Percentiles rank a stretch among this genome's conserved stretches.
Evolutionary conservation across 768 basidiomycete genomes (phyloP).

Genomic region (Cystofilobasidium bisporidii): DNA sequence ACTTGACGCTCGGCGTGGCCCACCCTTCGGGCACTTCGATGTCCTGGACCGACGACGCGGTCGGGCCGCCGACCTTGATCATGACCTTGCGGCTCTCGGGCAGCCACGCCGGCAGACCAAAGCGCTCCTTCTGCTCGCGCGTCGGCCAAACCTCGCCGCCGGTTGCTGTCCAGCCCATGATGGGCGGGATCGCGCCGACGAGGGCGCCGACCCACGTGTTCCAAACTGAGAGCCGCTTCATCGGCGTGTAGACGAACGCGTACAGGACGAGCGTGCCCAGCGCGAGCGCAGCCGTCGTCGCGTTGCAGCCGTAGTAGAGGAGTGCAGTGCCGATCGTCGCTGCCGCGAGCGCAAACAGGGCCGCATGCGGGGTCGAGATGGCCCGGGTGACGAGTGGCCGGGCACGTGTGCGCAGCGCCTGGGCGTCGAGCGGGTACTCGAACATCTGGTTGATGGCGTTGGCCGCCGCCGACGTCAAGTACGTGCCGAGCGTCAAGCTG

Average conservation of each 20-base stretch:
- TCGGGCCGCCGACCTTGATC: conserved; percentile 5
- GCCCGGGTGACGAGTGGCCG: conserved; percentile 76
- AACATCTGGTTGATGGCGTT: conserved; percentile 91
- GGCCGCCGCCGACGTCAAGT: conserved; percentile 82
- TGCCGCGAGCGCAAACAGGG: conserved; percentile 63
- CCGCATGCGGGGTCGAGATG: conserved; percentile 76
- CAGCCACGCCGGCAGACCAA: conserved; percentile 47
- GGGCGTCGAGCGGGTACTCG: conserved; percentile 91
- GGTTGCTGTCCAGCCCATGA: conserved; percentile 98
- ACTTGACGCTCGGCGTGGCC: conserved; percentile 6
- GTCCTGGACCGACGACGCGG: conserved; percentile 9
- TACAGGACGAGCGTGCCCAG: conserved; percentile 77
- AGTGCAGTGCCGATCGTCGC: conserved; percentile 69
- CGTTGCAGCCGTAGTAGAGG: conserved; percentile 73
- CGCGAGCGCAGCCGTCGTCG: conserved; percentile 73
- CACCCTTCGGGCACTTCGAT: conserved; percentile 24
- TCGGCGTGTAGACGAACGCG: conserved; percentile 80
- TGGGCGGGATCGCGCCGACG: conserved; percentile 82
- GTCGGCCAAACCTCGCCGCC: conserved; percentile 67
- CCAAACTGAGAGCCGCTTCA: conserved; percentile 67
- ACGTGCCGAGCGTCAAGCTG: conserved; percentile 77
- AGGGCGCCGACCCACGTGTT: conserved; percentile 95
- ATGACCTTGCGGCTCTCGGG: conserved; percentile 8
- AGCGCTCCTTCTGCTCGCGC: conserved; percentile 50
- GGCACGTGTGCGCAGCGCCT: conserved; percentile 82